Conservation (phyloP, 2,329 filamentous ascomycete genomes). For the Drechslerella coelobrocha region DNA sequence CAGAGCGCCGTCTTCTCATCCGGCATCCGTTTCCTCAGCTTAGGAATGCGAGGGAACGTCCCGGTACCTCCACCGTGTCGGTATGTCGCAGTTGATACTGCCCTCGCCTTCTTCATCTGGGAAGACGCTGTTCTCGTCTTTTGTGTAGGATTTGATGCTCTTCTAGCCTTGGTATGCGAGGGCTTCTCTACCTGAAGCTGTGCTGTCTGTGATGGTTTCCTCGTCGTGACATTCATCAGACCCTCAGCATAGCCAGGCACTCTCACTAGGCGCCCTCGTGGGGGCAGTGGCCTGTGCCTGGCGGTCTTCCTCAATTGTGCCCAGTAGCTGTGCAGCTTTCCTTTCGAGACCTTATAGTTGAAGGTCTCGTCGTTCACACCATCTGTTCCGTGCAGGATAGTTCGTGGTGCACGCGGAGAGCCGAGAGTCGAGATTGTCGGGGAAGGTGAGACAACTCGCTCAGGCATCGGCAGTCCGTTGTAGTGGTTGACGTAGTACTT, state of each 20-base stretch:
- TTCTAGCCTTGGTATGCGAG: not conserved
- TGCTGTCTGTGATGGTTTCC: not conserved
- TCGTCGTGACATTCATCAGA: not conserved
- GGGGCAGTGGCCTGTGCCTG: not conserved
- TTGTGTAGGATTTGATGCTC: not conserved
- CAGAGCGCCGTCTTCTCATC: not conserved
- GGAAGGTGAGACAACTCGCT: conserved; percentile 8
- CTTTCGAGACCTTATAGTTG: not conserved
- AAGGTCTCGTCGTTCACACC: not conserved
- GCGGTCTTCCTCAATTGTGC: not conserved
- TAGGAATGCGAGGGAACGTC: not conserved
- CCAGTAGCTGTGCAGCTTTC: not conserved
- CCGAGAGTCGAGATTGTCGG: not conserved
- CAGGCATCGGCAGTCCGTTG: not conserved
- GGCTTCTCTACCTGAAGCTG: not conserved
- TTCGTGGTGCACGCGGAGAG: not conserved
- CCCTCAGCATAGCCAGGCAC: not conserved
- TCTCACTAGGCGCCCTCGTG: not conserved
- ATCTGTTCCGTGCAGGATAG: not conserved
- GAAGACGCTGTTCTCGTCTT: not conserved
- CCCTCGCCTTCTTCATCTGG: not conserved
- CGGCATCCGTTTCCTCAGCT: not conserved
- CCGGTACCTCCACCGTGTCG: too few relatives aligned
- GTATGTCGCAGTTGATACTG: not conserved
- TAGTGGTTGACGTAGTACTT: conserved; percentile 36